Evolutionary conservation across 2,329 filamentous ascomycete species (phyloP).

Genomic region (Zasmidium angulare): DNA sequence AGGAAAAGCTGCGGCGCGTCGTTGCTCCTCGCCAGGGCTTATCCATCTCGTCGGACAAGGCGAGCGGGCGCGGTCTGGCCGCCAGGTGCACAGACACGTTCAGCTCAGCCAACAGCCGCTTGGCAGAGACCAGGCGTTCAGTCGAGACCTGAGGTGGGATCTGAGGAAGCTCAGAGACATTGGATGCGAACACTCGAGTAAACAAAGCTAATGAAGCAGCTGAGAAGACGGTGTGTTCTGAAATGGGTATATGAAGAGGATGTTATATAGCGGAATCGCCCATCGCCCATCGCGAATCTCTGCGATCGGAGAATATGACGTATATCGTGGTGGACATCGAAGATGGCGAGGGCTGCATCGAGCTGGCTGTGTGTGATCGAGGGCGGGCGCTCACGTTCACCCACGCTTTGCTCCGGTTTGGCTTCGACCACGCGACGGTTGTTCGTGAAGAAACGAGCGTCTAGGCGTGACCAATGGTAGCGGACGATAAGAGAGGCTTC

Average conservation of each 20-base stretch:
- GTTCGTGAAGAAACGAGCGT: constrained; percentile 1
- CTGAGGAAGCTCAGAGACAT: not conserved
- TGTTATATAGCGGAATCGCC: no score
- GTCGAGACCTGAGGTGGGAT: not conserved
- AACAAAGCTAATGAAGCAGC: not conserved
- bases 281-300: not conserved
- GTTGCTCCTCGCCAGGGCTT: not conserved
- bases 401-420: not conserved
- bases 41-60: not conserved
- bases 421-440: not conserved
- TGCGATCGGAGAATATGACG: not conserved
- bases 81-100: not conserved
- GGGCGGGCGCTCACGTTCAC: no score
- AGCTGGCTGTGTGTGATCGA: not conserved
- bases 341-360: not conserved
- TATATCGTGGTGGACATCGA: not conserved
- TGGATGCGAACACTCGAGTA: not conserved
- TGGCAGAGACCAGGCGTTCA: not conserved
- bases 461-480: not conserved
- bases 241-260: not conserved
- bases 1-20: not conserved
- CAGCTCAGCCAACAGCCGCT: constrained; percentile 4
- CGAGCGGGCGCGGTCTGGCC: constrained; percentile 1
- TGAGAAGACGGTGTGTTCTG: not conserved
- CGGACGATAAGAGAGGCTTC: not conserved